phyloP scores from a whole-genome alignment of 441 rosid species.

The Breynia disticha region DNA sequence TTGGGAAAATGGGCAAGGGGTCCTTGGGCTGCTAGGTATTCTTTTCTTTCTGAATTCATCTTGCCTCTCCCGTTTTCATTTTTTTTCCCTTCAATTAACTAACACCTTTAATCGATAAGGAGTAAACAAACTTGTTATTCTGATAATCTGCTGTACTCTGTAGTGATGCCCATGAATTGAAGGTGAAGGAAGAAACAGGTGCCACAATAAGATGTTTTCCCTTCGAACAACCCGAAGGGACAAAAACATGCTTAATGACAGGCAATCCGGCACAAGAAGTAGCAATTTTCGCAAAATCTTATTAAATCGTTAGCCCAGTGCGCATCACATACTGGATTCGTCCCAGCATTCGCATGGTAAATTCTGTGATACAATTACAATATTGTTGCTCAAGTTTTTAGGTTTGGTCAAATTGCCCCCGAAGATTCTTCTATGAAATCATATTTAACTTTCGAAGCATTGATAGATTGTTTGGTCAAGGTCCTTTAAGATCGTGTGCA shows the following conservation, averaged over 20 bases:
- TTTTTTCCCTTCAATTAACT: not conserved
- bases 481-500: too few species aligned
- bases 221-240: slow-evolving; percentile 60
- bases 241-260: slow-evolving; percentile 70
- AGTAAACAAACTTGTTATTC: not conserved
- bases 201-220: slow-evolving; percentile 91
- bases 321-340: not conserved
- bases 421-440: too few species aligned
- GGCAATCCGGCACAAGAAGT: slow-evolving; percentile 77
- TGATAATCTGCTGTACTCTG: not conserved
- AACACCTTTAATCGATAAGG: too few species aligned
- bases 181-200: slow-evolving; percentile 90
- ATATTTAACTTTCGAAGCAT: too few species aligned
- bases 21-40: slow-evolving; percentile 80
- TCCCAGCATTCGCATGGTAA: slow-evolving; percentile 9
- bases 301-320: slow-evolving; percentile 21
- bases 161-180: slow-evolving; percentile 41
- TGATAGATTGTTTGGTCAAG: too few species aligned
- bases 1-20: slow-evolving; percentile 89
- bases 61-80: not conserved
- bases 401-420: too few species aligned
- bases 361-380: not conserved
- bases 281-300: slow-evolving; percentile 88
- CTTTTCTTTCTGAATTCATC: not conserved
- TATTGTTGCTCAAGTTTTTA: too few species aligned